Conservation (phyloP, 2,329 filamentous ascomycete genomes). For the Scedosporium aurantiacum region DNA sequence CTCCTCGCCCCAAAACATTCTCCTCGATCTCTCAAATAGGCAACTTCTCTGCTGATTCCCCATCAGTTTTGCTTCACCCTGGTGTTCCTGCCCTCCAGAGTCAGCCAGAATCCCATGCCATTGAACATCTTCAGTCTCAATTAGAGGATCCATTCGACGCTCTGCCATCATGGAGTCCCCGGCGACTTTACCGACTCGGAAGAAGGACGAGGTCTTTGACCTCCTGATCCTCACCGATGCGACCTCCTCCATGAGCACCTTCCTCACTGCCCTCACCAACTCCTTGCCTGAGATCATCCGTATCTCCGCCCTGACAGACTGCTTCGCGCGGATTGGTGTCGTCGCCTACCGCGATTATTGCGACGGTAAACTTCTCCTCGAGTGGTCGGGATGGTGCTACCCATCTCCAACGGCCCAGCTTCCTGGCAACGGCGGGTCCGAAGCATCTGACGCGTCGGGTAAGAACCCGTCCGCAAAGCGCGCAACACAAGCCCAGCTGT, state of each 20-base stretch:
- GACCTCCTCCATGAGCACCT: slow-evolving; percentile 32
- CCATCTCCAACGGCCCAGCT: slow-evolving; percentile 11
- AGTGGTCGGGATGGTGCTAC: slow-evolving; percentile 39
- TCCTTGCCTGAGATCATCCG: slow-evolving; percentile 40
- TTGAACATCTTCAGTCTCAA: no score
- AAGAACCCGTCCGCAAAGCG: neutral
- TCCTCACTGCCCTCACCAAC: slow-evolving; percentile 28
- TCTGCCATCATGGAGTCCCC: no score
- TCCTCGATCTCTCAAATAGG: no score
- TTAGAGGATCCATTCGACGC: no score
- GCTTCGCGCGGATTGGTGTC: slow-evolving; percentile 38
- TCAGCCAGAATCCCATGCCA: no score
- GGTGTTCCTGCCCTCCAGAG: no score
- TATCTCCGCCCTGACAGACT: slow-evolving; percentile 34
- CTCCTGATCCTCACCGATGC: slow-evolving; percentile 35
- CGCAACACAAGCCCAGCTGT: slow-evolving; percentile 21
- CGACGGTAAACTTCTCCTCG: slow-evolving; percentile 18
- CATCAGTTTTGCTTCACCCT: no score
- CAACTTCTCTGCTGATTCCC: no score
- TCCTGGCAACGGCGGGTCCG: slow-evolving; percentile 1
- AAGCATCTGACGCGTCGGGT: neutral
- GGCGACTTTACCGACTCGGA: neutral
- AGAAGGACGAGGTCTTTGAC: slow-evolving; percentile 23
- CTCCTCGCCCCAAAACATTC: no score
- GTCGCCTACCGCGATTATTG: slow-evolving; percentile 40